Evolutionary conservation across 352 stramenopile species (phyloP).

Genomic region (Phytophthora vignae): DNA sequence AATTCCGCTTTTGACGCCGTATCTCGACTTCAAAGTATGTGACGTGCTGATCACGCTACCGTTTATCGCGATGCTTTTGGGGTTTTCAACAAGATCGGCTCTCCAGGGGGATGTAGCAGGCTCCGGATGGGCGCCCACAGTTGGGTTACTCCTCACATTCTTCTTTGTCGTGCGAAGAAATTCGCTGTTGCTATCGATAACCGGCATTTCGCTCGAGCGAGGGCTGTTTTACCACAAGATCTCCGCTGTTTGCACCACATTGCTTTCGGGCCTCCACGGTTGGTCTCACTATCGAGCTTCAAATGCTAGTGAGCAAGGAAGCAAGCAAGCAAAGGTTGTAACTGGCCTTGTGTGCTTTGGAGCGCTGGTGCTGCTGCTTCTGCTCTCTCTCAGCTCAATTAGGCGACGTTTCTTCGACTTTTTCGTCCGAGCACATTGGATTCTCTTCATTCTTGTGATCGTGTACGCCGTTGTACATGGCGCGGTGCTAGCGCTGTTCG

Average conservation of each 20-base stretch:
- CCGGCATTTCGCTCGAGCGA: constrained; percentile 47
- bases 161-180: constrained; percentile 49
- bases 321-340: not conserved
- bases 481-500: constrained; percentile 30
- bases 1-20: constrained; percentile 20
- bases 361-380: constrained; percentile 25
- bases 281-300: constrained; percentile 27
- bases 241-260: constrained; percentile 28
- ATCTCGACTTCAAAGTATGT: constrained; percentile 35
- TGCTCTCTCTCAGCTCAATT: constrained; percentile 36
- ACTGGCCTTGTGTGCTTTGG: constrained; percentile 26
- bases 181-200: constrained; percentile 37
- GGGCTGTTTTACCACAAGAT: constrained; percentile 52
- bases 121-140: constrained; percentile 20
- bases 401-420: constrained; percentile 54
- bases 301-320: not conserved
- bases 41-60: constrained; percentile 35
- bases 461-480: constrained; percentile 42
- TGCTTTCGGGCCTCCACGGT: constrained; percentile 37
- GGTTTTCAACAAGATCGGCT: not conserved
- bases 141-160: constrained; percentile 39
- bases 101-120: not conserved
- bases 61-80: constrained; percentile 5
- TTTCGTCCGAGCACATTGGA: constrained; percentile 47
- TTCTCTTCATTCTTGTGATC: constrained; percentile 48